Conservation (phyloP, 2,329 filamentous ascomycete species). For the Cercospora sp. region DNA sequence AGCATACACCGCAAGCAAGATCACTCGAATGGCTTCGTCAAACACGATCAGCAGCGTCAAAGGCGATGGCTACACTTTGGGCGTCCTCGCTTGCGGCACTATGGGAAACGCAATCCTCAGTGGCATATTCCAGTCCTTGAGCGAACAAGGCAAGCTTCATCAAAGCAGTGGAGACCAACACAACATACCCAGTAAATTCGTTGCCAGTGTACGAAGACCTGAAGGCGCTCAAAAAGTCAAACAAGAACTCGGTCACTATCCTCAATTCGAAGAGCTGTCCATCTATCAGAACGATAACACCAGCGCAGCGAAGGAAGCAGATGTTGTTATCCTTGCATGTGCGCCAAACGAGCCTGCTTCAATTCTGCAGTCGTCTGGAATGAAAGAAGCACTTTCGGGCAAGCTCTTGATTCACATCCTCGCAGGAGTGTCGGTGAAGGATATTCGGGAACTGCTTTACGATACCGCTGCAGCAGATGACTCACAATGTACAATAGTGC, state of each 20-base stretch:
- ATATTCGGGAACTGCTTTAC: constrained; percentile 61
- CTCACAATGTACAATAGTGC: constrained; percentile 64
- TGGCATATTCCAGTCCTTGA: constrained; percentile 73
- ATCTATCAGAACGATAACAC: constrained; percentile 74
- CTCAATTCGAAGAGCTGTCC: constrained; percentile 55
- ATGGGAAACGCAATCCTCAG: constrained; percentile 84
- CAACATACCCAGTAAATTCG: constrained; percentile 72
- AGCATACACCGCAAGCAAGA: not conserved
- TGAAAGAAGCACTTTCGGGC: constrained; percentile 70
- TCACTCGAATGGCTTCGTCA: not conserved
- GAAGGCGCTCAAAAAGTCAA: constrained; percentile 69
- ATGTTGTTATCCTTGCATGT: constrained; percentile 76
- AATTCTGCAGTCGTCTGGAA: constrained; percentile 67
- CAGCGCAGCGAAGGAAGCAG: constrained; percentile 63
- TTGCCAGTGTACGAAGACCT: constrained; percentile 73
- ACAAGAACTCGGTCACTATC: constrained; percentile 64
- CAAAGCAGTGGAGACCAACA: constrained; percentile 30
- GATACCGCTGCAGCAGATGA: constrained; percentile 48
- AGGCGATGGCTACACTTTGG: constrained; percentile 62
- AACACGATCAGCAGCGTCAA: not conserved
- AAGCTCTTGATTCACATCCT: constrained; percentile 82
- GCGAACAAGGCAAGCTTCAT: constrained; percentile 43
- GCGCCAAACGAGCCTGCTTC: constrained; percentile 74
- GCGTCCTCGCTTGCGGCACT: constrained; percentile 82
- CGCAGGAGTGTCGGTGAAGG: constrained; percentile 70